These are phyloP conservation scores for Blepharisma stoltei DNA, from an alignment of 73 alveolate genomes.

Conservation along the genomic window DNA sequence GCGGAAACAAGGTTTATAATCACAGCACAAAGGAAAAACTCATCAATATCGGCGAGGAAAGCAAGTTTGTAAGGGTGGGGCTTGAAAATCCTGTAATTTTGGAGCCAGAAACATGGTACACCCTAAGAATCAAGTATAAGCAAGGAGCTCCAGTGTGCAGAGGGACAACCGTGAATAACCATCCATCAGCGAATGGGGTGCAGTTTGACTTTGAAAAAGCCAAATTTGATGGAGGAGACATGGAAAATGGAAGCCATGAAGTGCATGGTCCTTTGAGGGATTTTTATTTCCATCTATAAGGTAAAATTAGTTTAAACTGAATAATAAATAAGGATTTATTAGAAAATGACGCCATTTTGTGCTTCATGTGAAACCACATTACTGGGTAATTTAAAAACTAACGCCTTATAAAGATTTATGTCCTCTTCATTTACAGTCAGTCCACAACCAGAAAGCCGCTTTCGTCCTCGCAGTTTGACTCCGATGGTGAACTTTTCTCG, in stretches of 20 bases:
- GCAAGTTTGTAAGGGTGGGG: conserved; percentile 9
- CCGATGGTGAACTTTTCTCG: conserved; percentile 7
- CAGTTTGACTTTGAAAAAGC: conserved; percentile 14
- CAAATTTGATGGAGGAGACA: conserved; percentile 8
- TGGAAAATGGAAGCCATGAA: conserved; percentile 29
- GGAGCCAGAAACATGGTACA: conserved; percentile 9
- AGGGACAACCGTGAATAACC: conserved; percentile 20
- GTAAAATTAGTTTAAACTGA: too few relatives aligned
- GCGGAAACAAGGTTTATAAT: conserved; percentile 11
- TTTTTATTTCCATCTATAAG: background rate
- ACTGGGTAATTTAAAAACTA: too few relatives aligned
- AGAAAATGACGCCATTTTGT: too few relatives aligned
- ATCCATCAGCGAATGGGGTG: conserved; percentile 19
- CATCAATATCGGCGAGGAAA: conserved; percentile 18
- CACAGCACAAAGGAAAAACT: background rate
- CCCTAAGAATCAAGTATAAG: conserved; percentile 12
- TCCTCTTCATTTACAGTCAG: too few relatives aligned
- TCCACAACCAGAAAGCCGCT: background rate
- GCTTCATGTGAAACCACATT: too few relatives aligned
- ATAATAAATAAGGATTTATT: too few relatives aligned
- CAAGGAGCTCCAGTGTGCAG: conserved; percentile 26
- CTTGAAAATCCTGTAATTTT: background rate
- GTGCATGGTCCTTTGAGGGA: conserved; percentile 20
- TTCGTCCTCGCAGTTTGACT: background rate
- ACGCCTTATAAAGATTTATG: too few relatives aligned